Base-by-base conservation (phyloP, 1,139 yeast genomes). In the Hanseniaspora gamundiae region DNA sequence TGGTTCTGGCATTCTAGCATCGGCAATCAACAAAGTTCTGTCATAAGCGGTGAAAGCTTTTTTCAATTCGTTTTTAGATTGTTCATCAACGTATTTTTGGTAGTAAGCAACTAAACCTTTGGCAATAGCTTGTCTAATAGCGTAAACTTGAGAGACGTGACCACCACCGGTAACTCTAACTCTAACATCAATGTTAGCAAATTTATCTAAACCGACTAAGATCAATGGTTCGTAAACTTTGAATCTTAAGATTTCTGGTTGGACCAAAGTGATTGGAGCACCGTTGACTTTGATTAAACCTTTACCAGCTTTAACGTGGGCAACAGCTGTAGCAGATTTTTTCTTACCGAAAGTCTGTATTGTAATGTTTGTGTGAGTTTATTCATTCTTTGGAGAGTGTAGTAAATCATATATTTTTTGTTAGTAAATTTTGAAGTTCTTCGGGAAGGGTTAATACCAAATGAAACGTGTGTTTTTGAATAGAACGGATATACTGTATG, bases 161-260 rank as follows among this genome's bases (percentile, higher is more conserved):
- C 98, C 98, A 86, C 98, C 98, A 74, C 98, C 98, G 68, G 94
- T 78, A 67, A 91, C 98, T 74, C 91, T 83, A 69, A 93, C 94
- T 79, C 97, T 88, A 76, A 91, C 86, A 74, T 91, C 98, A 65
- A 91, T 82, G 79, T 81, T 81, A 73, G 94, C 93, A 76, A 86
- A 91, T 76, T 91, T 91, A 80, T 93, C 98, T 68, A 91, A 81
- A 67, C 98, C 98, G 67, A 86, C 97, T 69, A 91, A 76, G 69
- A 94, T 80, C 68, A 91, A 80, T 71, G 98, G 97, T 79, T 91
- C 98, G 88, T 88, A 91, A 62, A 91, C 97, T 80, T 91, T 91
- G 91, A 88, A 86, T 76, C 98, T 85, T 68, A 91, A 80, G 73
- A 88, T 84, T 78, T 88, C 97, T 71, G 98, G 98, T 76, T 91